Percentiles rank a stretch among this genome's conserved stretches.
These are phyloP conservation scores for Schizophyllum commune DNA, from an alignment of 1,284 basidiomycete genomes.

Conservation along the genomic window DNA sequence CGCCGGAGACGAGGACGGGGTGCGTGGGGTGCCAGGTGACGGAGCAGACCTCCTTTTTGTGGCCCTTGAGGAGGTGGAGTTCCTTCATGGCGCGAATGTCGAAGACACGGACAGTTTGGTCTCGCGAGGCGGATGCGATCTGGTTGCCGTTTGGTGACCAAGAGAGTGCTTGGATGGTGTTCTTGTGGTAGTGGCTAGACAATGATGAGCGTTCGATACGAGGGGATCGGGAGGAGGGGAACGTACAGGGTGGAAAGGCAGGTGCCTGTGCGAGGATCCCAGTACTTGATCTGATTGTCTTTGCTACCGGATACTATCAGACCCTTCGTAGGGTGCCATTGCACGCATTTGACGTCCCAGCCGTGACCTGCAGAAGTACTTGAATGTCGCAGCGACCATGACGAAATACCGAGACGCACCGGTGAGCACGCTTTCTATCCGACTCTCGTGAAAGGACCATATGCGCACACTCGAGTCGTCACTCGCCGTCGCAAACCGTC, in stretches of 20 bases:
- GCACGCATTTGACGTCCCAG: slow-evolving; percentile 97
- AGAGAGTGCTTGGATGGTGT: slow-evolving; percentile 86
- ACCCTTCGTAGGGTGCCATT: slow-evolving; percentile 98
- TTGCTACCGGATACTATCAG: slow-evolving; percentile 92
- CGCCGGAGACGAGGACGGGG: slow-evolving; percentile 87
- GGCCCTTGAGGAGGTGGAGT: slow-evolving; percentile 83
- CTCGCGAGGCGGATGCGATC: slow-evolving; percentile 89
- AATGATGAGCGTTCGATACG: slow-evolving; percentile 7
- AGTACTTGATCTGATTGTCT: slow-evolving; percentile 98
- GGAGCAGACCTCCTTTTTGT: slow-evolving; percentile 96
- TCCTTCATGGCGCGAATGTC: slow-evolving; percentile 98
- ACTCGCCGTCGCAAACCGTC: slow-evolving; percentile 87
- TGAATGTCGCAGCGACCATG: background rate
- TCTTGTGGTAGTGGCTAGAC: slow-evolving; percentile 89
- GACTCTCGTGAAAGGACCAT: slow-evolving; percentile 91
- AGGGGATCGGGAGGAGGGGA: too few relatives aligned
- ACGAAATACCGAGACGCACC: slow-evolving; percentile 37
- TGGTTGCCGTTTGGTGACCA: slow-evolving; percentile 94
- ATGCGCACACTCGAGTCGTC: slow-evolving; percentile 93
- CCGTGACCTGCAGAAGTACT: slow-evolving; percentile 69
- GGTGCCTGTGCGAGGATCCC: slow-evolving; percentile 91
- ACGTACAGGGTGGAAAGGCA: slow-evolving; percentile 81
- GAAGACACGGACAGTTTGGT: slow-evolving; percentile 94
- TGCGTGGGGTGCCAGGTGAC: slow-evolving; percentile 95
- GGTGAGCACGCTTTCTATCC: slow-evolving; percentile 80